Percentiles rank a stretch among this genome's conserved stretches.
Evolutionary conservation across 129 eudicot genomes (phyloP).

Genomic region (Centella asiatica): DNA sequence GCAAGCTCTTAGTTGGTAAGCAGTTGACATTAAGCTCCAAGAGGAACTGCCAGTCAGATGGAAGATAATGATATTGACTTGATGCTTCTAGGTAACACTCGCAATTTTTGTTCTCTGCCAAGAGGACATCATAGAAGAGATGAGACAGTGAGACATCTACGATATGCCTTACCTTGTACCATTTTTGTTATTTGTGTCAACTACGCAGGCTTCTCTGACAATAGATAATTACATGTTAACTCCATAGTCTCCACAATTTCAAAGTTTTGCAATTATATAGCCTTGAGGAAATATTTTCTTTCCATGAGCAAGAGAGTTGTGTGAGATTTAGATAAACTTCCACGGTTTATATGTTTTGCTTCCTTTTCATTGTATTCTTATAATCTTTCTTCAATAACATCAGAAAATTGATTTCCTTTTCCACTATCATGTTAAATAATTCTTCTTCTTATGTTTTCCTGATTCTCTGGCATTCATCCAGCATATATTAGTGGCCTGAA

Average conservation of each 20-base stretch:
- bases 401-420: too few species aligned
- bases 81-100: constrained; percentile 21
- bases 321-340: not conserved
- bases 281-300: not conserved
- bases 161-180: not conserved
- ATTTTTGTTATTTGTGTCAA: constrained; percentile 15
- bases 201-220: constrained; percentile 11
- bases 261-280: not conserved
- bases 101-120: constrained; percentile 2
- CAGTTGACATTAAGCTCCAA: constrained; percentile 28
- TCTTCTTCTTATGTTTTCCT: too few species aligned
- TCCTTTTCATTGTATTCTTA: constrained; percentile 4
- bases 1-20: constrained; percentile 56
- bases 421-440: too few species aligned
- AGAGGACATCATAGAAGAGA: constrained; percentile 4
- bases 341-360: not conserved
- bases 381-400: too few species aligned
- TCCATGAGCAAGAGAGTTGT: constrained; percentile 1
- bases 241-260: constrained; percentile 13
- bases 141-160: not conserved
- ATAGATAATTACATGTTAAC: constrained; percentile 10
- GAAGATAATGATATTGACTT: constrained; percentile 21
- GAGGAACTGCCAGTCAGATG: constrained; percentile 34
- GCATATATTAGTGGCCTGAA: too few species aligned
- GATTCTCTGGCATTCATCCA: too few species aligned